Conservation (phyloP, 1,284 basidiomycete species). For the Pascua guehoae region DNA sequence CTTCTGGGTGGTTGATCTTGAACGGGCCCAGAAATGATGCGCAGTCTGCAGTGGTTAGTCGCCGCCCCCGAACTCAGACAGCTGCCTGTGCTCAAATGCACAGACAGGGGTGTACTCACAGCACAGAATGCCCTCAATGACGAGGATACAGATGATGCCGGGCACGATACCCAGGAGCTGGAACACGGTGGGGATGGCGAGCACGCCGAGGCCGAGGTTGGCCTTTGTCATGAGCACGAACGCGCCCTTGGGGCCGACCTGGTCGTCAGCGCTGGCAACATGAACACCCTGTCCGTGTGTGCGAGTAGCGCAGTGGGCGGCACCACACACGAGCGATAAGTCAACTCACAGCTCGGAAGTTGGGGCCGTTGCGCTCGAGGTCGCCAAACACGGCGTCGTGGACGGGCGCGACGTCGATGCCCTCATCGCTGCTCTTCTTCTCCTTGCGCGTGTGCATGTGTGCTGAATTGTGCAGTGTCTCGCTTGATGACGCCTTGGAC, state of each 20-base stretch:
- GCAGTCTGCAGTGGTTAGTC: constrained; percentile 4
- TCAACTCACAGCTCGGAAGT: constrained; percentile 16
- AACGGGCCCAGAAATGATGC: constrained; percentile 19
- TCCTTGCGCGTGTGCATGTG: no score
- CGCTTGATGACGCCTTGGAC: no score
- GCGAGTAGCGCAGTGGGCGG: no score
- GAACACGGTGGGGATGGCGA: constrained; percentile 34
- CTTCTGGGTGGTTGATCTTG: constrained; percentile 22
- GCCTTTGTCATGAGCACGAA: constrained; percentile 29
- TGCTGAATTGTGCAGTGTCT: no score
- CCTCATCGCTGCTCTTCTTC: no score
- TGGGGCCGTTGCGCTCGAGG: constrained; percentile 21
- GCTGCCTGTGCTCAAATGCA: background rate
- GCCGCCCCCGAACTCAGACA: background rate
- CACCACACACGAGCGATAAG: no score
- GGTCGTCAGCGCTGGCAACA: background rate
- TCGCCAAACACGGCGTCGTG: constrained; percentile 31
- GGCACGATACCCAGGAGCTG: constrained; percentile 32
- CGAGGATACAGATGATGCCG: constrained; percentile 31
- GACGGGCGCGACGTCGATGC: background rate
- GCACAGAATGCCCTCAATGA: constrained; percentile 27
- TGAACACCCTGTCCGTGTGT: no score
- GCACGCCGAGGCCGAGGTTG: constrained; percentile 37
- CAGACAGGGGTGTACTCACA: constrained; percentile 13
- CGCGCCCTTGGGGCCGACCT: constrained; percentile 14